Percentiles rank a stretch among this genome's conserved stretches.
phyloP scores from a whole-genome alignment of 495 filamentous ascomycete species.

The Rusavskia elegans region DNA sequence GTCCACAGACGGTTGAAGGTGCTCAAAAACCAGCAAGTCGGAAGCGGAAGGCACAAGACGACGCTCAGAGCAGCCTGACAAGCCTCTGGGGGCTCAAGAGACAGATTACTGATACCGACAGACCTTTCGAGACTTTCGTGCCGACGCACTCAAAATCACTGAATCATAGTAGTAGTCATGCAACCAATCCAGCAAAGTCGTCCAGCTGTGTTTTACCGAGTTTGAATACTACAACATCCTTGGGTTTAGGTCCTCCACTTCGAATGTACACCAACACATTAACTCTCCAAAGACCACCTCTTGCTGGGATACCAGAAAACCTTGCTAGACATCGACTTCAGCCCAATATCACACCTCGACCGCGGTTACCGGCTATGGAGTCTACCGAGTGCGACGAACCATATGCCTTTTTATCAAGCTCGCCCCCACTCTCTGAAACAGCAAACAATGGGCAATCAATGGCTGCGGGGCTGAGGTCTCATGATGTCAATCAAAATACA shows the following conservation, averaged over 20 bases:
- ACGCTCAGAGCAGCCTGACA: conserved; percentile 29
- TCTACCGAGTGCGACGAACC: conserved; percentile 3
- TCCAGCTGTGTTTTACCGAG: not conserved
- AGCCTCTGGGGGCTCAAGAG: conserved; percentile 18
- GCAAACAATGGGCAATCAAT: conserved; percentile 3
- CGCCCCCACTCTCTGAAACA: conserved; percentile 16
- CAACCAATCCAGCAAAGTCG: not conserved
- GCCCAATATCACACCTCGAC: conserved; percentile 8
- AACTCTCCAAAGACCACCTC: not conserved
- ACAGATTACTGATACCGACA: not conserved
- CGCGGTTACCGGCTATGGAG: conserved; percentile 2
- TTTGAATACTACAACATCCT: not conserved
- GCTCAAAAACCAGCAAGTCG: not conserved
- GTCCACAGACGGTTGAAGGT: too few species aligned
- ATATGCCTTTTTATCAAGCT: conserved; percentile 30
- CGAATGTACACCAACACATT: not conserved
- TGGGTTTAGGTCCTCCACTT: not conserved
- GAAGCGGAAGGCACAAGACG: conserved; percentile 3
- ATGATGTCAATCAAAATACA: too few species aligned
- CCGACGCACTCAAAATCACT: not conserved
- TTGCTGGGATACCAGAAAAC: conserved; percentile 5
- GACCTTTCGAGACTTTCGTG: not conserved
- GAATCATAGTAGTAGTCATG: not conserved
- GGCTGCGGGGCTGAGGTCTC: not conserved
- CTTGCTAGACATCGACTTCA: conserved; percentile 15